Conservation (phyloP, 345 rosid species). For the Eutrema yunnanense region DNA sequence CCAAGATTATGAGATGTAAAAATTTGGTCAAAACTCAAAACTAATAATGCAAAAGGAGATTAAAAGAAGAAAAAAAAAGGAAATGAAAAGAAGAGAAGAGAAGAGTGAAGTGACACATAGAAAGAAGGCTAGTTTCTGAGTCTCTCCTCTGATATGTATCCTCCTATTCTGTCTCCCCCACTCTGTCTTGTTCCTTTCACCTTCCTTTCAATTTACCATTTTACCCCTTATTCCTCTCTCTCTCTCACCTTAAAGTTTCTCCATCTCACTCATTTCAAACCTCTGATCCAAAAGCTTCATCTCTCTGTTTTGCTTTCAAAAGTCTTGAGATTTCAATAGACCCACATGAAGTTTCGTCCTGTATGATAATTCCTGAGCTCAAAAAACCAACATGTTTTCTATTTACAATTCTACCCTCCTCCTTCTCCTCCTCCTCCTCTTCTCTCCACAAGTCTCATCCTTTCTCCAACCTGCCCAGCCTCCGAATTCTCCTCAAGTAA, state of each 20-base stretch:
- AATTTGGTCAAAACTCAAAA: slow-evolving; percentile 8
- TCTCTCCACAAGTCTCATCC: slow-evolving; percentile 25
- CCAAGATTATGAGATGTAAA: neutral
- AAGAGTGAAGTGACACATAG: slow-evolving; percentile 28
- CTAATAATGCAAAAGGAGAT: slow-evolving; percentile 1
- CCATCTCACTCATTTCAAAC: slow-evolving; percentile 21
- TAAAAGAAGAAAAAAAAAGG: neutral
- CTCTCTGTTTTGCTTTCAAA: slow-evolving; percentile 15
- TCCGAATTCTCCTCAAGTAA: slow-evolving; percentile 24
- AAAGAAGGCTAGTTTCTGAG: slow-evolving; percentile 18
- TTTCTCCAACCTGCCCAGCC: slow-evolving; percentile 23
- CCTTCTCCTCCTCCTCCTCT: neutral
- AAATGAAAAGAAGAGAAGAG: neutral
- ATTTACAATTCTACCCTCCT: neutral
- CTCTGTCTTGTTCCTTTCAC: slow-evolving; percentile 59
- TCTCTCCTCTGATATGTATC: slow-evolving; percentile 29
- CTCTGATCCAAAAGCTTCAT: slow-evolving; percentile 17
- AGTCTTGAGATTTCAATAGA: slow-evolving; percentile 7
- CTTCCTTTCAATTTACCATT: neutral
- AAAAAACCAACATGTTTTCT: neutral
- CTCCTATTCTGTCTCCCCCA: slow-evolving; percentile 37
- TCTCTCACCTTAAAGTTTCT: neutral
- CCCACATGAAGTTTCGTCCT: slow-evolving; percentile 19
- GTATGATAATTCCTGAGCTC: neutral
- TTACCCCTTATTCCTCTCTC: neutral